Evolutionary conservation across 352 stramenopile species (phyloP).

Genomic region (Plasmopara halstedii): DNA sequence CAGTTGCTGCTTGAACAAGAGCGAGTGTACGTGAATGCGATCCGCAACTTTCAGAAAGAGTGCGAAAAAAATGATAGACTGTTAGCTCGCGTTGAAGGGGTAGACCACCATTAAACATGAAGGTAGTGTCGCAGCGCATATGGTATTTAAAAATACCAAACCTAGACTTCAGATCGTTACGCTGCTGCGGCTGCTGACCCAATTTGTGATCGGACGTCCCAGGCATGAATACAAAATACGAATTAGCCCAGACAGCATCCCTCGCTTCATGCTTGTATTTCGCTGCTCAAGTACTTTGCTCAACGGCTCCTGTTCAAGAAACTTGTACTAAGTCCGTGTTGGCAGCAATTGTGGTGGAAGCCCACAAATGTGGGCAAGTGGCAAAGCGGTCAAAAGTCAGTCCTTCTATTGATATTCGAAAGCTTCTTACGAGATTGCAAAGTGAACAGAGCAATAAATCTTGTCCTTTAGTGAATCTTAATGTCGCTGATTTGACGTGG

Average conservation of each 20-base stretch:
- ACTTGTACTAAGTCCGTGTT: constrained; percentile 44
- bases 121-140: constrained; percentile 7
- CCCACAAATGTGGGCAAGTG: constrained; percentile 40
- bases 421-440: constrained; percentile 18
- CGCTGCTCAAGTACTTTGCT: constrained; percentile 25
- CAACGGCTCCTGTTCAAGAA: constrained; percentile 9
- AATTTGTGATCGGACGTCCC: neutral
- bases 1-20: constrained; percentile 72
- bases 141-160: constrained; percentile 24
- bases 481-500: constrained; percentile 50
- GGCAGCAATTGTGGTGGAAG: constrained; percentile 44
- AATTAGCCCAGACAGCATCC: constrained; percentile 18
- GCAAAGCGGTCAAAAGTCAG: constrained; percentile 4
- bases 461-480: constrained; percentile 11
- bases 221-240: constrained; percentile 27
- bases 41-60: constrained; percentile 85
- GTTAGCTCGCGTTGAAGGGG: constrained; percentile 7
- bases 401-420: constrained; percentile 11
- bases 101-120: constrained; percentile 2
- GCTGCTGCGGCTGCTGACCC: neutral
- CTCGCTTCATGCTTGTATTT: constrained; percentile 42
- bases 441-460: constrained; percentile 7
- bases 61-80: constrained; percentile 83
- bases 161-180: constrained; percentile 1
- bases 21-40: constrained; percentile 74